A percentile compares a stretch with the other conserved stretches of the same genome.
Evolutionary conservation across 2,329 filamentous ascomycete species (phyloP).

Genomic region (Fusarium nelsonii): DNA sequence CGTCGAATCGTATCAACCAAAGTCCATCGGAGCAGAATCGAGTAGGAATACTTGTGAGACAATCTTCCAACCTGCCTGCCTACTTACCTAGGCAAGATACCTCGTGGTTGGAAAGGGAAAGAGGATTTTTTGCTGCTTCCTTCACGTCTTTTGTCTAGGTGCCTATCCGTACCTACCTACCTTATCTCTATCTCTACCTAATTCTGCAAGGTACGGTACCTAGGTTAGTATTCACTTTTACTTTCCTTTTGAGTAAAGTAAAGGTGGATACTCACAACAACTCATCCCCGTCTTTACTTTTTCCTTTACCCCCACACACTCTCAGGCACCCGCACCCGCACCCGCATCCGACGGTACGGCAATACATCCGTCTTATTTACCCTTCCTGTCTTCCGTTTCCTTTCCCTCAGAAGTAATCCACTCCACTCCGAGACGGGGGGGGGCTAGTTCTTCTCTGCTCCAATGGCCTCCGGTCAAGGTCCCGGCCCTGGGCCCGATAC

Average conservation of each 20-base stretch:
- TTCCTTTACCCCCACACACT: conserved; percentile 30
- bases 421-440: conserved; percentile 23
- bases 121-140: conserved; percentile 1
- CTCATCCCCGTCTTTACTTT: conserved; percentile 17
- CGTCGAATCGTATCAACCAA: conserved; percentile 5
- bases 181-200: too few species aligned
- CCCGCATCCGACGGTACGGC: neutral
- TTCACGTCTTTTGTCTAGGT: neutral
- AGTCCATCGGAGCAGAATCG: neutral
- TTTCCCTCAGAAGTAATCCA: conserved; percentile 23
- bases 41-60: conserved; percentile 1
- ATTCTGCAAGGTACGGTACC: too few species aligned
- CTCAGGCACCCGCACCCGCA: conserved; percentile 7
- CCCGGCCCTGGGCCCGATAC: conserved; percentile 27
- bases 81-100: neutral
- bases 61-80: neutral
- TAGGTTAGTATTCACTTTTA: neutral
- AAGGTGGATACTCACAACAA: conserved; percentile 30
- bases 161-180: neutral
- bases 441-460: conserved; percentile 16
- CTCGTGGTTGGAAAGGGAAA: neutral
- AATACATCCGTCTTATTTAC: conserved; percentile 12
- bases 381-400: conserved; percentile 19
- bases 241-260: conserved; percentile 1
- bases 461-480: conserved; percentile 41